Conservation (phyloP, 2,329 filamentous ascomycete species). For the Nigrospora osmanthi region DNA sequence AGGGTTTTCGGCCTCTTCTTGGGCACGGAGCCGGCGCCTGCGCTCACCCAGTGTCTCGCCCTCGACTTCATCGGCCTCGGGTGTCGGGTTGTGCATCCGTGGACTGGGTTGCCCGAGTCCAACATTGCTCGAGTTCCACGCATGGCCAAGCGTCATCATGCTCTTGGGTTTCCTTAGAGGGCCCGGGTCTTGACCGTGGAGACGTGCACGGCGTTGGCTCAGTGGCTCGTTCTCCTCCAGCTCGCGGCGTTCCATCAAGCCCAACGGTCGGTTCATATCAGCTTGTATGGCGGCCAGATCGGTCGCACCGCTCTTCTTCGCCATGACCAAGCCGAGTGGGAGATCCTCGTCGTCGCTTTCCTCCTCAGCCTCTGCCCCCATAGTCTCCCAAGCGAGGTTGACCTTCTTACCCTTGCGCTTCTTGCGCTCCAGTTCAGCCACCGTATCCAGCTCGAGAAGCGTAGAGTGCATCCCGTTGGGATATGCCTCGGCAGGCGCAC, state of each 20-base stretch:
- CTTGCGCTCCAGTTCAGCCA: conserved; percentile 76
- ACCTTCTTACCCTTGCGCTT: conserved; percentile 68
- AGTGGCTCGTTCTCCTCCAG: conserved; percentile 90
- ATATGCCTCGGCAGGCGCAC: conserved; percentile 51
- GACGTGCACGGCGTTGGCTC: conserved; percentile 64
- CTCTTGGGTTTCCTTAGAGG: conserved; percentile 33
- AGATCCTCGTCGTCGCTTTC: conserved; percentile 50
- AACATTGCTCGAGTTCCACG: conserved; percentile 3
- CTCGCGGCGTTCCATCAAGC: conserved; percentile 72
- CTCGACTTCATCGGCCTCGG: conserved; percentile 44
- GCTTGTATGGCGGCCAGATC: conserved; percentile 38
- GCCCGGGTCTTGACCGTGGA: conserved; percentile 53
- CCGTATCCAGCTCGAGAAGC: conserved; percentile 80
- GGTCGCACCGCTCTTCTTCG: conserved; percentile 47
- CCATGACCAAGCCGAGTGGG: conserved; percentile 74
- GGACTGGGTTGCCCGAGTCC: conserved; percentile 16
- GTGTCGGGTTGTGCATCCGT: conserved; percentile 20
- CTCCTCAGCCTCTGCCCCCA: conserved; percentile 11
- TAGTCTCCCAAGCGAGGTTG: conserved; percentile 79
- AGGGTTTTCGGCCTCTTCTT: conserved; percentile 36
- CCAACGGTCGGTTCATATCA: conserved; percentile 57
- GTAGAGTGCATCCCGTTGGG: conserved; percentile 86
- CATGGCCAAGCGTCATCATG: conserved; percentile 30
- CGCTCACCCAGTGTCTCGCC: conserved; percentile 62
- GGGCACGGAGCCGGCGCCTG: conserved; percentile 54